Evolutionary conservation across 768 basidiomycete species (phyloP).

Genomic region (Mycena vitilis): DNA sequence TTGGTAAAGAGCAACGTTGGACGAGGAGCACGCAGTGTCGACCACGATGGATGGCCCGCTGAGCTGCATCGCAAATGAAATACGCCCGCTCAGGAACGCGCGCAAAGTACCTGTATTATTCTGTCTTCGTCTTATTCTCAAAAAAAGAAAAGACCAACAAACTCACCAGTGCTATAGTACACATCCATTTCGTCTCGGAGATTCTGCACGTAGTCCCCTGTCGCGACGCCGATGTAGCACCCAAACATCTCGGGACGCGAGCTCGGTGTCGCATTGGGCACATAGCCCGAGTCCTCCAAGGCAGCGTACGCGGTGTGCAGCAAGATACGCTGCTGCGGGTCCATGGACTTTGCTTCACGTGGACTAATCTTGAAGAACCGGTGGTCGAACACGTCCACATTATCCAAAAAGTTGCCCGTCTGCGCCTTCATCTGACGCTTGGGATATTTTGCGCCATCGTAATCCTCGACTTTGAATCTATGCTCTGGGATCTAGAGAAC

Average conservation of each 20-base stretch:
- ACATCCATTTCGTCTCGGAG: slow-evolving; percentile 72
- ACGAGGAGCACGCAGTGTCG: slow-evolving; percentile 83
- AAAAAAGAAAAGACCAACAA: neutral
- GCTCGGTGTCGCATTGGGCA: slow-evolving; percentile 65
- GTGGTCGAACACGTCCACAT: slow-evolving; percentile 72
- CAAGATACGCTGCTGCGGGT: slow-evolving; percentile 79
- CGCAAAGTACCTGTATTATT: slow-evolving; percentile 64
- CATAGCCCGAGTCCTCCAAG: slow-evolving; percentile 77
- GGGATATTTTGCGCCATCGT: slow-evolving; percentile 44
- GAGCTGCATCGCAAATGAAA: slow-evolving; percentile 76
- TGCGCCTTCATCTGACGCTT: slow-evolving; percentile 61
- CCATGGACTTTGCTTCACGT: slow-evolving; percentile 80
- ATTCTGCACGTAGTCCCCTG: slow-evolving; percentile 77
- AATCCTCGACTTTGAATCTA: slow-evolving; percentile 63
- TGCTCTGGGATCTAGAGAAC: slow-evolving; percentile 66
- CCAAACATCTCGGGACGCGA: slow-evolving; percentile 68
- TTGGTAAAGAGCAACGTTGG: slow-evolving; percentile 74
- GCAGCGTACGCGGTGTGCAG: slow-evolving; percentile 76
- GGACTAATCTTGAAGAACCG: slow-evolving; percentile 80
- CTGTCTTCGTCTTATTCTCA: neutral
- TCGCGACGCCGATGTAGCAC: slow-evolving; percentile 76
- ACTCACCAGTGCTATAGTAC: slow-evolving; percentile 75
- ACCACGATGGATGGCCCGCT: slow-evolving; percentile 78
- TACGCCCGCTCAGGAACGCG: slow-evolving; percentile 77
- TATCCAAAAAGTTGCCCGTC: slow-evolving; percentile 73